Conservation (phyloP, 108 stramenopile species). For the Conticribra guillardii region DNA sequence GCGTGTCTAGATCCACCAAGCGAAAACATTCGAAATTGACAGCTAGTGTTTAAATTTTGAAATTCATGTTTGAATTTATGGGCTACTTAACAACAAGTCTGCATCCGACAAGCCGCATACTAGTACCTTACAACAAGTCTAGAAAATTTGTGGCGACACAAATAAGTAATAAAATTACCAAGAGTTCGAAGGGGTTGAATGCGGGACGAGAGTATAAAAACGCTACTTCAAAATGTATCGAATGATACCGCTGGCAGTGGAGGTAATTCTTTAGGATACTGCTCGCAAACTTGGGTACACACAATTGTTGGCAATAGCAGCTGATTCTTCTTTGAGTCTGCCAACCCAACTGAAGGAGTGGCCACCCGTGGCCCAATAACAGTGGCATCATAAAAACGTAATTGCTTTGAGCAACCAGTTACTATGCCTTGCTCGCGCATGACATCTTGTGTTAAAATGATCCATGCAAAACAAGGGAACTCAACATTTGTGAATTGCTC, state of each 20-base stretch:
- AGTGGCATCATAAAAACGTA: constrained; percentile 40
- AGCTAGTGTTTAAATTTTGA: neutral
- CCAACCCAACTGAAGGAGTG: neutral
- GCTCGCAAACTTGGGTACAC: constrained; percentile 28
- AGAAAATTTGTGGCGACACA: neutral
- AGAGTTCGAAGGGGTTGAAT: neutral
- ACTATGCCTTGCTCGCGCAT: constrained; percentile 25
- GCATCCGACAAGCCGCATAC: no score
- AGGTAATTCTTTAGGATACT: constrained; percentile 8
- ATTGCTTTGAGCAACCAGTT: constrained; percentile 11
- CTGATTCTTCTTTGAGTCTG: constrained; percentile 4
- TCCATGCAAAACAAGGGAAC: constrained; percentile 28
- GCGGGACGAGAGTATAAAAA: neutral
- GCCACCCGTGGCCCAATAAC: constrained; percentile 22
- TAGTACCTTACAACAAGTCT: no score
- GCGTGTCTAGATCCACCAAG: no score
- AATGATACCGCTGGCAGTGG: constrained; percentile 29
- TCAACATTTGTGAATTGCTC: neutral
- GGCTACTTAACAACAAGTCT: no score
- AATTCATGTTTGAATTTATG: no score
- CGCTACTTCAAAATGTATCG: constrained; percentile 4
- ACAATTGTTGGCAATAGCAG: constrained; percentile 30
- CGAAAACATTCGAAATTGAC: neutral
- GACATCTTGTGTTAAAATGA: constrained; percentile 29
- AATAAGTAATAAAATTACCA: neutral